Base-by-base conservation (phyloP, 345 rosid genomes). In the Pugionium dolabratum region DNA sequence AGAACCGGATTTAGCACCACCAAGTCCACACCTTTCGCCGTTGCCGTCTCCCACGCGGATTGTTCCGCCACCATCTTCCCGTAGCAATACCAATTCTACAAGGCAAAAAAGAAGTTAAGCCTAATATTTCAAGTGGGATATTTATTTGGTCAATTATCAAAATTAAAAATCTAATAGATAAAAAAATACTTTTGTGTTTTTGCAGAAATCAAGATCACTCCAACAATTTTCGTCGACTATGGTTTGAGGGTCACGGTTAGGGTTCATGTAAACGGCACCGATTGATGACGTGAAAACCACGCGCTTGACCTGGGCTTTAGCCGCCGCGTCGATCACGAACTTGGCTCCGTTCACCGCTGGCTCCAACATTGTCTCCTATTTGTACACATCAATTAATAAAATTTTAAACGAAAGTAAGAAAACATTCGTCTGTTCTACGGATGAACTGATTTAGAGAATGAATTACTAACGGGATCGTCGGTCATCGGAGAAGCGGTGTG, bases 161-260 rank as follows among this genome's bases (percentile, higher is more conserved):
- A 18, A 18, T 18, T 18, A 18, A 4, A 39, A 37, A 10, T 35
- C 18, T 11, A 7, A 26, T n/a, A 39, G 7, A 29, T 29, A 30
- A 9, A 43, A 29, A 27, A 27, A 9, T 39, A 87, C 99, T 95
- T 82, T 94, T 1, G 97, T 94, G 69, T 82, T 88, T 80, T 90
- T 90, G 90, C 99, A 94, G 44, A 80, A 94, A 26, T 90, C 99
- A 4, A 88, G 96, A 62, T 94, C 97, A 63, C 99, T 94, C 97
- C 99, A 90, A 52, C 97, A 90, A 2, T 86, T 86, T 71, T 94
- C 99, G 36, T 94, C 99, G 2, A 94, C 91, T 5, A 85, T 78
- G 5, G 64, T 77, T 37, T 88, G 91, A 0, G 95, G 90, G 59
- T 79, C 65, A 45, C 97, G 73, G 59, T 82, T 87, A 8, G 97